Conservation (phyloP, 2,329 filamentous ascomycete genomes). For the Aspergillus pseudoterreus region DNA sequence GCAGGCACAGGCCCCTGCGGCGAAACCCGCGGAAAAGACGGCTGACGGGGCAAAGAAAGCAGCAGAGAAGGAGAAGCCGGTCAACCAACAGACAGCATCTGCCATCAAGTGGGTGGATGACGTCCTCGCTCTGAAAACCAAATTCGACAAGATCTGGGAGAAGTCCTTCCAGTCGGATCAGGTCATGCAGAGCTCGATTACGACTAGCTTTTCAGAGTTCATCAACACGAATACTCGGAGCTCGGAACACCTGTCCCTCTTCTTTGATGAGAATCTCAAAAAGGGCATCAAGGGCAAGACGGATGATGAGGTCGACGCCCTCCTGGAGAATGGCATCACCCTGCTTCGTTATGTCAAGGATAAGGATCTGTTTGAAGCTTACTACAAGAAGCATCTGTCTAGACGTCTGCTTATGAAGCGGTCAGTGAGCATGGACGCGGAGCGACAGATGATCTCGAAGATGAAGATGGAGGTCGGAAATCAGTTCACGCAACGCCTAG, state of each 20-base stretch:
- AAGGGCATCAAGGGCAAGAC: slow-evolving; percentile 91
- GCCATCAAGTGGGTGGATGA: slow-evolving; percentile 96
- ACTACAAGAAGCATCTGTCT: slow-evolving; percentile 96
- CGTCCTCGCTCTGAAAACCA: slow-evolving; percentile 78
- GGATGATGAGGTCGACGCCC: slow-evolving; percentile 75
- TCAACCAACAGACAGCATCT: slow-evolving; percentile 77
- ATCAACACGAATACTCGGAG: slow-evolving; percentile 86
- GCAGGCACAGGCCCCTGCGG: slow-evolving; percentile 45
- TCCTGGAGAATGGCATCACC: slow-evolving; percentile 85
- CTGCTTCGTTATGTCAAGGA: slow-evolving; percentile 85
- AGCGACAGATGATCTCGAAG: slow-evolving; percentile 90
- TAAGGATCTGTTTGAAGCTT: slow-evolving; percentile 91
- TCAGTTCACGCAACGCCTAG: slow-evolving; percentile 86
- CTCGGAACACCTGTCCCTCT: slow-evolving; percentile 90
- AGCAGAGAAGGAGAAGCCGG: slow-evolving; percentile 48
- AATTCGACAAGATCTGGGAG: slow-evolving; percentile 78
- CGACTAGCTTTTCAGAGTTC: slow-evolving; percentile 84
- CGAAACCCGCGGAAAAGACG: slow-evolving; percentile 40
- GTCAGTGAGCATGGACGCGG: slow-evolving; percentile 84
- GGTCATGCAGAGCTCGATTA: slow-evolving; percentile 74
- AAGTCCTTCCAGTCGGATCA: slow-evolving; percentile 72
- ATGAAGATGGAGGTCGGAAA: slow-evolving; percentile 98
- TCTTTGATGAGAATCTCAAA: slow-evolving; percentile 95
- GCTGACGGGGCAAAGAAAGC: slow-evolving; percentile 51
- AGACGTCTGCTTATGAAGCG: slow-evolving; percentile 83